Base-by-base conservation (phyloP, 257 asterid species). In the Plantago elongata region DNA sequence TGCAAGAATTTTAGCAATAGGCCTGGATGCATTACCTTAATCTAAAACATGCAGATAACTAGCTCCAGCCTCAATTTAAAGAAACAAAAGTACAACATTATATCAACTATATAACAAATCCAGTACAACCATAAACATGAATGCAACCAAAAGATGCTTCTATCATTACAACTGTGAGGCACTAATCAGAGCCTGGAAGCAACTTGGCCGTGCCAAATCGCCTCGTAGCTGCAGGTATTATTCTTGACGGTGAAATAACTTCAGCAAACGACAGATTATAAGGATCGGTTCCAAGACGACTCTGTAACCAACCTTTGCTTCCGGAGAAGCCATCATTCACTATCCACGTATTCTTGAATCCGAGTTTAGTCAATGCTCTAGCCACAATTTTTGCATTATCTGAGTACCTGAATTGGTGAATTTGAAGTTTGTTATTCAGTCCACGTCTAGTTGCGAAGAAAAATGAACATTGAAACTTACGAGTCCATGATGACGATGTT, bases 241-340 rank as follows among this genome's bases (percentile, higher is more conserved):
- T 81, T 48, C 83, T 72, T 0, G 99, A 86, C 1, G 97, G 96
- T 49, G 95, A 86, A 63, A 93, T 11, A 16, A 89, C 77, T 75
- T 93, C 80, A 11, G 94, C 83, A 48, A 85, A 81, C 9, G 97
- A 79, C 7, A 87, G 8, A 40, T 78, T 89, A 51, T 87, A 83
- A 0, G 97, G 72, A 78, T 93, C 97, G 38, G 90, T 58, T 68
- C 97, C 99, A 17, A 93, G 68, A 10, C 81, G 79, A 73, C 97
- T 93, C 76, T 87, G 97, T 70, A 85, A 64, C 99, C 99, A 93
- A 15, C 99, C 96, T 64, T 76, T 80, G 77, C 95, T 55, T 64
- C 99, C 96, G 0, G 97, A 85, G 84, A 93, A 89, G 62, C 99
- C 99, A 77, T 84, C 96, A 5, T 63, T 55, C 74, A 93, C 81